Evolutionary conservation across 2,329 filamentous ascomycete species (phyloP).

Genomic region (Xylariaceae sp.): DNA sequence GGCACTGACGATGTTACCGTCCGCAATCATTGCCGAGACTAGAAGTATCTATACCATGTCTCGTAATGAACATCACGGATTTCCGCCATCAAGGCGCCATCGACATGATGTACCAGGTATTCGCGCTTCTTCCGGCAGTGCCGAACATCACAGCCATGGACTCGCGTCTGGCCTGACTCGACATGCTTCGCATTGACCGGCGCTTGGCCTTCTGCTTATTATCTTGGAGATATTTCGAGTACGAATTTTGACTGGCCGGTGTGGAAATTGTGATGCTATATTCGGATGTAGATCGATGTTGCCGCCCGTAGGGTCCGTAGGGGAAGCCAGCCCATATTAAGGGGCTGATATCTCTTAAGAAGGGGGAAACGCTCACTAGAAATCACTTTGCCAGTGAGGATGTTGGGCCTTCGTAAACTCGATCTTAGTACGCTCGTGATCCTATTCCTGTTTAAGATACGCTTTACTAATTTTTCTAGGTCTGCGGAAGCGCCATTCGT

Average conservation of each 20-base stretch:
- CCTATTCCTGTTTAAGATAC: background rate
- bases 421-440: background rate
- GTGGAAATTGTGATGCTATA: slow-evolving; percentile 3
- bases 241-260: background rate
- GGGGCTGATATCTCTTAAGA: background rate
- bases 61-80: background rate
- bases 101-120: slow-evolving; percentile 7
- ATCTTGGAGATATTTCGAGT: background rate
- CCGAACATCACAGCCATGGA: background rate
- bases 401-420: background rate
- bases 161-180: background rate
- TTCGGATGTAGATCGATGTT: background rate
- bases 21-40: background rate
- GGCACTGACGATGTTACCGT: background rate
- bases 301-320: background rate
- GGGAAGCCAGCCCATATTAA: background rate
- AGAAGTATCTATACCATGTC: background rate
- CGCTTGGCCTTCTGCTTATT: background rate
- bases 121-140: slow-evolving; percentile 5
- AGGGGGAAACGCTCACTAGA: background rate
- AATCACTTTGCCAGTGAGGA: background rate
- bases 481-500: slow-evolving; percentile 22
- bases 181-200: slow-evolving; percentile 1
- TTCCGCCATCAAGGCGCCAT: slow-evolving; percentile 1
- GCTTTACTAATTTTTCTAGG: slow-evolving; percentile 3